Base-by-base conservation (phyloP, 352 stramenopile species). In the Phytophthora colocasiae region DNA sequence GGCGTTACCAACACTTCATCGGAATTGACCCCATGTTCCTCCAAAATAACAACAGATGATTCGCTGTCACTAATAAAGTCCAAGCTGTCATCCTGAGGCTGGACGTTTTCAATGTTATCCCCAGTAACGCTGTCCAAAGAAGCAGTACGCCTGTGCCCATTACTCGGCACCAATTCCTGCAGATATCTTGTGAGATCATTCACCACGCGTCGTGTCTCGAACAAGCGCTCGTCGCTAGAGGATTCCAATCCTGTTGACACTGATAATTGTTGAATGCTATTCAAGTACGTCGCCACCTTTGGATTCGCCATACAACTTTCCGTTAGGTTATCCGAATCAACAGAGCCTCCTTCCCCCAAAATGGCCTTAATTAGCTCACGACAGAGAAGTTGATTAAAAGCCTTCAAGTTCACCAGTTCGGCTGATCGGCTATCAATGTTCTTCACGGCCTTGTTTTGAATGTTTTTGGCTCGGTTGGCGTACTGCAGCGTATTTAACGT, bases 361-460 rank as follows among this genome's bases (percentile, higher is more conserved):
- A 80, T 73, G 24, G 79, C 73, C 51, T 85, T 92, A 14, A 94
- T 63, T 2, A 95, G 58, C 36, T 94, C 89, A 44, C 78, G 80
- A 9, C 80, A 81, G 1, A 96, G 55, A 12, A 96, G 43, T 4
- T 80, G 64, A 40, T 91, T 90, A 17, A 92, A 80, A 0, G 86
- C 80, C 49, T 90, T 89, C 31, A 93, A 56, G n/a, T 70, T 77
- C 17, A 86, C 60, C 0, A 96, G 50, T 52, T 96, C 85, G 0
- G 81, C 85, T 11, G 87, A 92, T 11, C 82, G 74, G n/a, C 74
- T 83, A 70, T 96, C 87, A 31, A 96, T 83, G 41, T 96, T 96
- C 51, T 96, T 96, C 24, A 96, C 77, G 4, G 89, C 89, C 59
- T 96, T 96, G 58, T 96, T 96, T 36, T 95, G 89, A 53, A 96